A percentile compares a stretch with the other conserved stretches of the same genome.
These are phyloP conservation scores for Malassezia nana DNA, from an alignment of 1,284 basidiomycete genomes.

Conservation along the genomic window DNA sequence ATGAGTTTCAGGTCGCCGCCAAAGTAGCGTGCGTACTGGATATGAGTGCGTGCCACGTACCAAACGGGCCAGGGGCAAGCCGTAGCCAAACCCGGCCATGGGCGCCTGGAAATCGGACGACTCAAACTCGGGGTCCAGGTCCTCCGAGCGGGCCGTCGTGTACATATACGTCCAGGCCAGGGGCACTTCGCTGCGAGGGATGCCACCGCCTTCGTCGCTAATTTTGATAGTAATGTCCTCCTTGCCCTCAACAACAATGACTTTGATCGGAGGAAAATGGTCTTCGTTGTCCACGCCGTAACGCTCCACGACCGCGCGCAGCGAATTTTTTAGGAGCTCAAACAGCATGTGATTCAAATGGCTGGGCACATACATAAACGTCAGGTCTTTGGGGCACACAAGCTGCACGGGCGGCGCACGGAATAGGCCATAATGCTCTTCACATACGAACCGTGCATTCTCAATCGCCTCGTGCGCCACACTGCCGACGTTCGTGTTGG, in stretches of 20 bases:
- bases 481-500: conserved; percentile 57
- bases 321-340: conserved; percentile 95
- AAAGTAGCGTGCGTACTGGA: conserved; percentile 77
- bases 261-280: conserved; percentile 83
- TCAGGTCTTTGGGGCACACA: conserved; percentile 76
- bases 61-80: conserved; percentile 76
- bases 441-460: conserved; percentile 94
- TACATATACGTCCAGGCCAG: conserved; percentile 98
- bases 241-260: conserved; percentile 73
- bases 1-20: conserved; percentile 92
- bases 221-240: conserved; percentile 98
- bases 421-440: conserved; percentile 83
- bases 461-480: conserved; percentile 82
- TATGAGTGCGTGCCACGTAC: conserved; percentile 52
- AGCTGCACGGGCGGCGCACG: conserved; percentile 92
- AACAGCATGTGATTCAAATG: conserved; percentile 83
- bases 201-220: conserved; percentile 88
- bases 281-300: conserved; percentile 74
- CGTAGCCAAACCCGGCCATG: conserved; percentile 85
- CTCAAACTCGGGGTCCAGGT: conserved; percentile 74
- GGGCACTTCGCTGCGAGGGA: conserved; percentile 77
- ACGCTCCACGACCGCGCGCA: conserved; percentile 89
- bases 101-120: conserved; percentile 92
- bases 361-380: conserved; percentile 91
- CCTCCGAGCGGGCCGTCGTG: conserved; percentile 87